Evolutionary conservation across 495 filamentous ascomycete genomes (phyloP), one percentile per base, ranked within the genome.

Genomic region (Daldinia childiae): DNA sequence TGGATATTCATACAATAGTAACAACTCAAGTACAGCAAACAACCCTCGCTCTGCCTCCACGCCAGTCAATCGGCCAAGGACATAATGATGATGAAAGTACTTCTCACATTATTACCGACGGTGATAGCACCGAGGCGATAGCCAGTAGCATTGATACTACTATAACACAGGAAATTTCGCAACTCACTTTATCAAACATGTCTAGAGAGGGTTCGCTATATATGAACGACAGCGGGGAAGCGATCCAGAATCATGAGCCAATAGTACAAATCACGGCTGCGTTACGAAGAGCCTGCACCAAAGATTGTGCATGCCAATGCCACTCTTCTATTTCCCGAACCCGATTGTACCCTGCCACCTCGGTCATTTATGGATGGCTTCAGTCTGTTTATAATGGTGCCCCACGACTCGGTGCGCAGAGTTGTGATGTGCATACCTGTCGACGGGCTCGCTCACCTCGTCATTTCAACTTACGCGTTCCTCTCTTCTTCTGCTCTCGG

Each of bases 291-390:
- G 7, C 1, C 30, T 71, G 68, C n/a, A 8, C 34, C 3, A 61
- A 15, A 32, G 24, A 21, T 5, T 71, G 68, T 12, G 55, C 24
- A 29, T 71, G 68, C 50, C 62, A 62, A 29, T 71, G 68, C n/a
- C 68, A 71, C 38, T 71, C 39, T 4, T 32, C 45, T 57, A 15
- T 56, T 12, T 45, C 61, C 17, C 56, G 68, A 62, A 60, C 14
- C 1, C 48, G 39, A 48, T 12, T 48, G 6, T 15, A 61, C 2
- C 56, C 68, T 54, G 29, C 48, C 8, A 48, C 21, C 19, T 62
- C 29, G 14, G 32, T 41, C 6, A 32, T 71, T 30, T 56, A 39
- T 27, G 62, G 68, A 21, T 71, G 68, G 68, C 32, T 71, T 1
- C 29, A 65, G 3, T 65, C 52, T 30, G 45, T 29, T 17, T 71